A percentile compares a stretch with the other conserved stretches of the same genome.
phyloP scores from a whole-genome alignment of 306 rosid species.

The Quercus alba region DNA sequence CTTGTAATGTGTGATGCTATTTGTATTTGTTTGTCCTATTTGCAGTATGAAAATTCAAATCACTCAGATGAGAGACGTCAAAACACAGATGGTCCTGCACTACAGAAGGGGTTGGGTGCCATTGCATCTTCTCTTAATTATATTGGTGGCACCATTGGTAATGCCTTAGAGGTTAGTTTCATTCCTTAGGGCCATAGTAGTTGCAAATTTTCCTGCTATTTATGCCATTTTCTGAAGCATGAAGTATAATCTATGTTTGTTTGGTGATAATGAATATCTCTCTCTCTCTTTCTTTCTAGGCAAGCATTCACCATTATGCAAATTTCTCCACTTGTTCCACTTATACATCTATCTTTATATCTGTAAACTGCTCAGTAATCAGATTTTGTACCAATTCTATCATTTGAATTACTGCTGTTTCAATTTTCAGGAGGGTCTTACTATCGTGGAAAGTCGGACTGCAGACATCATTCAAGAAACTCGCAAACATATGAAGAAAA shows the following conservation, averaged over 20 bases:
- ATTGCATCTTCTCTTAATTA: constrained; percentile 82
- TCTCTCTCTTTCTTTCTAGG: not conserved
- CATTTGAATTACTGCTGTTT: constrained; percentile 11
- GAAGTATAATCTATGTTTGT: not conserved
- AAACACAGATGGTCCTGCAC: constrained; percentile 57
- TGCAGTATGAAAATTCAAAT: constrained; percentile 48
- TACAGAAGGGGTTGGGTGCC: constrained; percentile 74
- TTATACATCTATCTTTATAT: not conserved
- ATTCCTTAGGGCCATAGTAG: not conserved
- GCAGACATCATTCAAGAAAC: constrained; percentile 91
- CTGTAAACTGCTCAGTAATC: not conserved
- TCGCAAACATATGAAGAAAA: constrained; percentile 83
- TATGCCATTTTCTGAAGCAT: not conserved
- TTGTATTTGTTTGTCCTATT: constrained; percentile 11
- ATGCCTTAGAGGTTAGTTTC: constrained; percentile 81
- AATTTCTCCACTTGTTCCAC: not conserved
- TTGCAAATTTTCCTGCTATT: not conserved
- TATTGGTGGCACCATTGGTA: constrained; percentile 85
- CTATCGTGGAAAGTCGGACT: constrained; percentile 74
- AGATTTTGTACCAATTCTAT: constrained; percentile 1
- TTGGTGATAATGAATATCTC: not conserved
- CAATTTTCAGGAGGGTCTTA: constrained; percentile 65
- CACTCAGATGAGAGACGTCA: constrained; percentile 47
- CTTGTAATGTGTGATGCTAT: constrained; percentile 20
- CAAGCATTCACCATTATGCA: not conserved